phyloP scores from a whole-genome alignment of 2,329 filamentous ascomycete genomes.

The Trichophyton mentagrophytes region DNA sequence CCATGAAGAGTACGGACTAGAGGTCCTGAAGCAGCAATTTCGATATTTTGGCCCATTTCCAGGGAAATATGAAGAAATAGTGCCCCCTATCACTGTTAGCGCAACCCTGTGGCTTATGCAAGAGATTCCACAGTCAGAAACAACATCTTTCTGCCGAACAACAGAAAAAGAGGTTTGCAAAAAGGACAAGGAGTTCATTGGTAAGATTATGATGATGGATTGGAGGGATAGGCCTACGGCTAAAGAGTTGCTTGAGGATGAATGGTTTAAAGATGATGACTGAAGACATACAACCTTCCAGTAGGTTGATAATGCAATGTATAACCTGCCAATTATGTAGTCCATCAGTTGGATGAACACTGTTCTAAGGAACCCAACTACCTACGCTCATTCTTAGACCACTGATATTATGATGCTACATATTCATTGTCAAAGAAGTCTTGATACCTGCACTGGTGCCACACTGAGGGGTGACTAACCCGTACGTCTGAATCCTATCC shows the following conservation, averaged over 20 bases:
- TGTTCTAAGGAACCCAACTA: background rate
- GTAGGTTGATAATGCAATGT: background rate
- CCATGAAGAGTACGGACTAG: conserved; percentile 9
- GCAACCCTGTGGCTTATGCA: conserved; percentile 11
- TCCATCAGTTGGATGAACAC: background rate
- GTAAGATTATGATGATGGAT: conserved; percentile 35
- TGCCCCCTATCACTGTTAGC: conserved; percentile 8
- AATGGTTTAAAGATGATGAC: background rate
- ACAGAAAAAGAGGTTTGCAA: conserved; percentile 20
- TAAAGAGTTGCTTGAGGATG: conserved; percentile 12
- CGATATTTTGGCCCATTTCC: conserved; percentile 11
- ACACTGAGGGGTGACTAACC: too few species aligned
- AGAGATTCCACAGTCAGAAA: conserved; percentile 13
- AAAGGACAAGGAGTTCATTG: conserved; percentile 26
- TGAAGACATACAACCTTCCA: background rate
- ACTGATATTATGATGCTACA: too few species aligned
- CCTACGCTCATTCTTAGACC: background rate
- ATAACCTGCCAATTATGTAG: background rate
- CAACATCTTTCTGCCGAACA: conserved; percentile 18
- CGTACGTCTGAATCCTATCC: too few species aligned
- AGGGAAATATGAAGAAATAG: conserved; percentile 13
- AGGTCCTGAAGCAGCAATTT: conserved; percentile 6
- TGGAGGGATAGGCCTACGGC: conserved; percentile 31
- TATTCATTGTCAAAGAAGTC: too few species aligned
- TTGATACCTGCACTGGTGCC: too few species aligned